Percentiles rank a stretch among this genome's conserved stretches.
Conservation (phyloP, 306 rosid species). For the Dalbergia cochinchinensis region DNA sequence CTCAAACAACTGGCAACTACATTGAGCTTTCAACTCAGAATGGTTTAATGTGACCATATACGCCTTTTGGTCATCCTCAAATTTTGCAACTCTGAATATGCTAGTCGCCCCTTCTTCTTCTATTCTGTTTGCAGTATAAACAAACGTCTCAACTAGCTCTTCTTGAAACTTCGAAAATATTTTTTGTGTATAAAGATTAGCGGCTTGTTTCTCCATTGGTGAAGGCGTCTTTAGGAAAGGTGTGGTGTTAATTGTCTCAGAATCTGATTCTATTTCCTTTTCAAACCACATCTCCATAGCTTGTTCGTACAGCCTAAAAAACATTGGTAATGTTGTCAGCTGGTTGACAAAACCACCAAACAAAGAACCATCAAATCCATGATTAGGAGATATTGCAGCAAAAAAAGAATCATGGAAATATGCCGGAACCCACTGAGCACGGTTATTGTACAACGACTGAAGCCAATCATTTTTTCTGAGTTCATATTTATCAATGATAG, state of each 20-base stretch:
- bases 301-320: constrained; percentile 92
- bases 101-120: constrained; percentile 84
- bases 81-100: constrained; percentile 94
- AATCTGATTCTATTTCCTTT: constrained; percentile 86
- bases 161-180: constrained; percentile 90
- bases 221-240: constrained; percentile 94
- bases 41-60: constrained; percentile 79
- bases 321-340: constrained; percentile 90
- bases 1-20: constrained; percentile 98
- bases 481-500: constrained; percentile 80
- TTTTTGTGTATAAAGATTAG: constrained; percentile 83
- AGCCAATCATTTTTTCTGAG: constrained; percentile 86
- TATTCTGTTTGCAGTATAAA: constrained; percentile 91
- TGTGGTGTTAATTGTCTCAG: constrained; percentile 77
- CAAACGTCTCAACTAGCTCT: constrained; percentile 97
- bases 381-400: constrained; percentile 72
- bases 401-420: constrained; percentile 89
- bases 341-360: constrained; percentile 88
- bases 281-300: constrained; percentile 87
- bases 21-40: constrained; percentile 83
- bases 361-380: constrained; percentile 74
- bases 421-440: constrained; percentile 90
- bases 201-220: constrained; percentile 98
- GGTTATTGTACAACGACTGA: constrained; percentile 72
- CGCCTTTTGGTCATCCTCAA: constrained; percentile 87